phyloP scores from a whole-genome alignment of 306 rosid genomes.

The Acmispon strigosus region DNA sequence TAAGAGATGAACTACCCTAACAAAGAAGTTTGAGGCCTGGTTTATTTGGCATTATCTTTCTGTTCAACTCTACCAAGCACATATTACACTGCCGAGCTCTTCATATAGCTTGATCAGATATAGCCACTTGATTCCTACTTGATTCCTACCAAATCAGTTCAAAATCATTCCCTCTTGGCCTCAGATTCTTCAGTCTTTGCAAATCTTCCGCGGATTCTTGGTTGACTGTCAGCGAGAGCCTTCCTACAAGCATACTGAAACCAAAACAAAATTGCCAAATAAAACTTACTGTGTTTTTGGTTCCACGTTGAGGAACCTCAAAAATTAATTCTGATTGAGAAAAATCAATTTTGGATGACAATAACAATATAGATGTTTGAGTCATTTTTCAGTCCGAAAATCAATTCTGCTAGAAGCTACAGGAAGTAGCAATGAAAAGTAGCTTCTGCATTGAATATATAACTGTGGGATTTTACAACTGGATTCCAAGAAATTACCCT shows the following conservation, averaged over 20 bases:
- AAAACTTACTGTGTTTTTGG: too few species aligned
- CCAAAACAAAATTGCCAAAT: too few species aligned
- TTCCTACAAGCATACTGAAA: slow-evolving; percentile 95
- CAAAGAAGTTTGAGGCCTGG: neutral
- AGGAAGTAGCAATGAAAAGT: too few species aligned
- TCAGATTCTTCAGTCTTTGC: slow-evolving; percentile 78
- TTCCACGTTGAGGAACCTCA: too few species aligned
- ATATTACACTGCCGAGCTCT: slow-evolving; percentile 7
- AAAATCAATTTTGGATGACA: too few species aligned
- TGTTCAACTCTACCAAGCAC: slow-evolving; percentile 15
- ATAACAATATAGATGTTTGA: too few species aligned
- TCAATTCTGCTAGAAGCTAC: too few species aligned
- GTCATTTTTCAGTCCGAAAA: too few species aligned
- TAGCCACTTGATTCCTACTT: slow-evolving; percentile 37
- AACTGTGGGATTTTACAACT: too few species aligned
- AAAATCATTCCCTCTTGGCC: slow-evolving; percentile 46
- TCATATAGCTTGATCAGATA: slow-evolving; percentile 25
- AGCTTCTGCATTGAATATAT: too few species aligned
- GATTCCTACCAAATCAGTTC: slow-evolving; percentile 9
- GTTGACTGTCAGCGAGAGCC: slow-evolving; percentile 99
- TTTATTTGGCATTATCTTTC: slow-evolving; percentile 31
- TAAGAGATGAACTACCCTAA: slow-evolving; percentile 28
- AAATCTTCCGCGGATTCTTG: slow-evolving; percentile 97
- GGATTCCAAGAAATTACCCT: too few species aligned
- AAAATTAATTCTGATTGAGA: too few species aligned